Percentiles rank a stretch among this genome's conserved stretches.
Evolutionary conservation across 352 stramenopile species (phyloP).

Genomic region (Blastocystis sp.): DNA sequence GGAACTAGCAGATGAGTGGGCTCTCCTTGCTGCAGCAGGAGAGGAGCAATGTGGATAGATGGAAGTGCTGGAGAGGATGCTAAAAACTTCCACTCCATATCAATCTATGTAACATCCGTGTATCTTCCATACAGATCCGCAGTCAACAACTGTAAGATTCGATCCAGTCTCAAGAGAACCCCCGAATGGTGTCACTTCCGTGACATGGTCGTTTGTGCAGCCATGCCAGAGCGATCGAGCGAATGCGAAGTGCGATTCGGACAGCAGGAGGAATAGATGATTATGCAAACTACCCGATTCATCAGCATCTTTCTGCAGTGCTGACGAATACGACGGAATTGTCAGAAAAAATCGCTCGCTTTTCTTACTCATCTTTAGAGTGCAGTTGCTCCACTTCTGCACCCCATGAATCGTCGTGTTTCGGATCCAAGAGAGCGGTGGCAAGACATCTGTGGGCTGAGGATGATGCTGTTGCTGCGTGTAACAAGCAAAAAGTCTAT

Average conservation of each 20-base stretch:
- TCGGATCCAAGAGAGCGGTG: background rate
- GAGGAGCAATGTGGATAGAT: background rate
- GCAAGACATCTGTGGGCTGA: background rate
- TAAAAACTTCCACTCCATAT: constrained; percentile 13
- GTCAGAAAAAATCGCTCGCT: background rate
- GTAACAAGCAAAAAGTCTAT: background rate
- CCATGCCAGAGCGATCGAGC: constrained; percentile 28
- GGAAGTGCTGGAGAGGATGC: background rate
- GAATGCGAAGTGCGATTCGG: background rate
- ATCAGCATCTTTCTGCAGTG: background rate
- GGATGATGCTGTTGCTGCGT: background rate
- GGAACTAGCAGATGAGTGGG: background rate
- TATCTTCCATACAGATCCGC: background rate
- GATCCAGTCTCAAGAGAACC: background rate
- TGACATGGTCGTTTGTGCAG: background rate
- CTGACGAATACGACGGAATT: background rate
- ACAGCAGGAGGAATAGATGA: background rate
- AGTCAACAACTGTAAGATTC: background rate
- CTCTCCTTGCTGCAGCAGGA: background rate
- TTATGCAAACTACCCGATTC: background rate
- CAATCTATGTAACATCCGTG: background rate
- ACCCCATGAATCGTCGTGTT: background rate
- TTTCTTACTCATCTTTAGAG: background rate
- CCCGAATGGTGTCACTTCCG: background rate
- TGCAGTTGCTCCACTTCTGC: background rate